phyloP scores from a whole-genome alignment of 108 stramenopile species.

The Nannochloropsis salina region DNA sequence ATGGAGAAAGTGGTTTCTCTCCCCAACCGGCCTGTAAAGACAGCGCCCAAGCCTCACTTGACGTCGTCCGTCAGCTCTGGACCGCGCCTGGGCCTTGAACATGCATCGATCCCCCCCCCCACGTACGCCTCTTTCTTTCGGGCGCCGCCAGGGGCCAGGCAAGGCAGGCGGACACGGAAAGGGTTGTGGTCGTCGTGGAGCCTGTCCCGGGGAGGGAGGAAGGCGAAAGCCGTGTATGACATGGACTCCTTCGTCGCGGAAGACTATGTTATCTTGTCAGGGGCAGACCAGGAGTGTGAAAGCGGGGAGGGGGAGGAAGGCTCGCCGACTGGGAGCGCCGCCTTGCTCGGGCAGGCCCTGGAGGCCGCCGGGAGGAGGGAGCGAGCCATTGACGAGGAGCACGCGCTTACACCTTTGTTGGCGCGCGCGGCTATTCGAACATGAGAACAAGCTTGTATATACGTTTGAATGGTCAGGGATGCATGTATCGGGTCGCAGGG shows the following conservation, averaged over 20 bases:
- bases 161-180: not conserved
- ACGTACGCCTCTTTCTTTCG: not conserved
- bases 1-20: not conserved
- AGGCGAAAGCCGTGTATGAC: not conserved
- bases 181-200: not conserved
- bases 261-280: constrained; percentile 20
- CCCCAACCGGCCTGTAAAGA: not conserved
- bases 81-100: not conserved
- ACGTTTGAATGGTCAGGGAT: not conserved
- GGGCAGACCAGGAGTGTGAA: not conserved
- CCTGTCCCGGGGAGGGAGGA: not conserved
- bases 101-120: not conserved
- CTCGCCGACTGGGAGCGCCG: no score
- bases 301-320: not conserved
- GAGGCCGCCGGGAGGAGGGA: not conserved
- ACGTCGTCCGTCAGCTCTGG: not conserved
- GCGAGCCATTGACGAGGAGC: not conserved
- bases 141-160: not conserved
- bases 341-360: no score
- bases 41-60: not conserved
- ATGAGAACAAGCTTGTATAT: not conserved
- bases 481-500: not conserved
- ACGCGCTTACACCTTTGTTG: not conserved
- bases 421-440: not conserved
- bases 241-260: not conserved